phyloP scores from a whole-genome alignment of 2,329 filamentous ascomycete genomes.

The Mariannaea elegans region DNA sequence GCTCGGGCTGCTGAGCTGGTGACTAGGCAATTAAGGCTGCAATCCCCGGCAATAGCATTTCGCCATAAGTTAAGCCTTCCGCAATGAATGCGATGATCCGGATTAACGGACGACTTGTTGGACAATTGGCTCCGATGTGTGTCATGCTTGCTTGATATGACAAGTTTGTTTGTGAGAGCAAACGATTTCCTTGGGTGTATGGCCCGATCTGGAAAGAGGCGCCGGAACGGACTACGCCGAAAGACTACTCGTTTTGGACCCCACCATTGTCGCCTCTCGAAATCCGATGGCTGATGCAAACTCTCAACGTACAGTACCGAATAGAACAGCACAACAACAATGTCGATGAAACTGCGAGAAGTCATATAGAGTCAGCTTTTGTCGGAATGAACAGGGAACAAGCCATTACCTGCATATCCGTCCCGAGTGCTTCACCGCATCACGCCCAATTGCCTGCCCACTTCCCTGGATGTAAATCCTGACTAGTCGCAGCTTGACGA shows the following conservation, averaged over 20 bases:
- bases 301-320: neutral
- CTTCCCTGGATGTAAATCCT: neutral
- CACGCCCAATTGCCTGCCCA: neutral
- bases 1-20: no score
- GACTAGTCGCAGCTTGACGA: neutral
- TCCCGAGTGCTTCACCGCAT: neutral
- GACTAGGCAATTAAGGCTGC: slow-evolving; percentile 16
- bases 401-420: slow-evolving; percentile 16
- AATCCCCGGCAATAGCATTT: slow-evolving; percentile 7
- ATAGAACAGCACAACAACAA: neutral
- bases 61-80: neutral
- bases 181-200: neutral
- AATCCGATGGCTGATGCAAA: neutral
- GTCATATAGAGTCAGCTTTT: neutral
- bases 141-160: neutral
- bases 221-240: slow-evolving; percentile 29
- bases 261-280: neutral
- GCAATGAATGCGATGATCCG: neutral
- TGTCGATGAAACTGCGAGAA: slow-evolving; percentile 3
- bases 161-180: neutral
- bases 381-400: slow-evolving; percentile 10
- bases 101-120: slow-evolving; percentile 2
- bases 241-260: slow-evolving; percentile 16
- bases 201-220: slow-evolving; percentile 26
- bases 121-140: slow-evolving; percentile 4